phyloP scores from a whole-genome alignment of 1,284 basidiomycete species.

The Apiotrichum veenhuisii region DNA sequence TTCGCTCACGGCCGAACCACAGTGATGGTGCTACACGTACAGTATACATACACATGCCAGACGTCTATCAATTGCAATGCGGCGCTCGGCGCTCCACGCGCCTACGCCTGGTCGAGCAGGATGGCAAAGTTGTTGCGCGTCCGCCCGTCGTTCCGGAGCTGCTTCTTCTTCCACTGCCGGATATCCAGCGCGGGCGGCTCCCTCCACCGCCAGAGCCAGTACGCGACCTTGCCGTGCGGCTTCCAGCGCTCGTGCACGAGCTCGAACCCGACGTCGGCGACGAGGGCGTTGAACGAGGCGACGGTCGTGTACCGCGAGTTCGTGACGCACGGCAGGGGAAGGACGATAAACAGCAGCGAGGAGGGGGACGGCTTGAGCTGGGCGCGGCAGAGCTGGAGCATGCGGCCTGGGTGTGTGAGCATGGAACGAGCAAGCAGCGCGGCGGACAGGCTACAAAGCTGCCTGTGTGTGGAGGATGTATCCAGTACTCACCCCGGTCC shows the following conservation, averaged over 20 bases:
- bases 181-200: slow-evolving; percentile 5
- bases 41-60: too few species aligned
- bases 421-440: neutral
- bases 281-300: slow-evolving; percentile 58
- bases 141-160: slow-evolving; percentile 58
- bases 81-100: too few species aligned
- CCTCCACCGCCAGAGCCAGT: slow-evolving; percentile 44
- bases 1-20: too few species aligned
- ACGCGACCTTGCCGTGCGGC: slow-evolving; percentile 44
- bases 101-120: neutral
- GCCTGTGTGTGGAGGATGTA: too few species aligned
- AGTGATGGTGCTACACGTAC: too few species aligned
- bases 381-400: slow-evolving; percentile 63
- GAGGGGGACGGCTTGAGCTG: slow-evolving; percentile 58
- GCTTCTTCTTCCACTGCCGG: slow-evolving; percentile 54
- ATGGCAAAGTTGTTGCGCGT: slow-evolving; percentile 77
- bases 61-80: too few species aligned
- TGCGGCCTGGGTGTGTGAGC: slow-evolving; percentile 57
- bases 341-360: slow-evolving; percentile 65
- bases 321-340: slow-evolving; percentile 72
- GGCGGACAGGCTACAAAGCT: neutral
- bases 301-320: slow-evolving; percentile 76
- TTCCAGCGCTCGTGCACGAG: slow-evolving; percentile 62
- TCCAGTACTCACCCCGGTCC: slow-evolving; percentile 64
- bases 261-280: slow-evolving; percentile 63